Percentiles rank a stretch among this genome's conserved stretches.
These are phyloP conservation scores for Aegilops longissima DNA, from an alignment of 176 grass and related monocot genomes.

Conservation along the genomic window DNA sequence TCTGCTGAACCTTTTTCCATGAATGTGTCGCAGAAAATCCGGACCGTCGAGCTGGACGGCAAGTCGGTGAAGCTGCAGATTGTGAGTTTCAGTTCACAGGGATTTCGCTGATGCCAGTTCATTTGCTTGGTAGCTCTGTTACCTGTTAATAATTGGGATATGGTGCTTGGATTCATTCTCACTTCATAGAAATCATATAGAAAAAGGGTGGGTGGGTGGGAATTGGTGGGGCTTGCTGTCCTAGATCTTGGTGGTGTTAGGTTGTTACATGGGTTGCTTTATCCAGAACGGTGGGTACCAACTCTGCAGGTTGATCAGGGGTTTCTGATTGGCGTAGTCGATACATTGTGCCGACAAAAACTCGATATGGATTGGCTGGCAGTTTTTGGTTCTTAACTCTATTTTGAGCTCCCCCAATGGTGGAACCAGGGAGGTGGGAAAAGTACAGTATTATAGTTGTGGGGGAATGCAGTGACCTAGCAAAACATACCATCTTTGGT, in stretches of 20 bases:
- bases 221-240: neutral
- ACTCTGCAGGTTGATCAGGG: neutral
- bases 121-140: neutral
- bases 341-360: neutral
- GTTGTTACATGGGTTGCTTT: neutral
- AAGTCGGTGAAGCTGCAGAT: slow-evolving; percentile 91
- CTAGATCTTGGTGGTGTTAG: neutral
- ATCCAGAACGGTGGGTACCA: neutral
- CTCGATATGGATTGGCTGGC: neutral
- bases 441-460: no score
- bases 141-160: neutral
- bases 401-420: neutral
- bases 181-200: neutral
- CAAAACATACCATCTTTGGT: neutral
- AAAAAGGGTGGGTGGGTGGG: neutral
- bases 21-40: slow-evolving; percentile 70
- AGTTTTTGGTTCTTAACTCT: neutral
- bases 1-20: neutral
- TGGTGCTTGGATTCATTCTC: neutral
- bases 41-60: slow-evolving; percentile 73
- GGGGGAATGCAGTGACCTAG: neutral
- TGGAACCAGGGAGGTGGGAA: neutral
- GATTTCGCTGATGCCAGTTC: neutral
- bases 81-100: slow-evolving; percentile 33
- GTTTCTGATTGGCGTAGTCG: neutral